Evolutionary conservation across 768 basidiomycete genomes (phyloP).

Genomic region (Chalciporus piperatus): DNA sequence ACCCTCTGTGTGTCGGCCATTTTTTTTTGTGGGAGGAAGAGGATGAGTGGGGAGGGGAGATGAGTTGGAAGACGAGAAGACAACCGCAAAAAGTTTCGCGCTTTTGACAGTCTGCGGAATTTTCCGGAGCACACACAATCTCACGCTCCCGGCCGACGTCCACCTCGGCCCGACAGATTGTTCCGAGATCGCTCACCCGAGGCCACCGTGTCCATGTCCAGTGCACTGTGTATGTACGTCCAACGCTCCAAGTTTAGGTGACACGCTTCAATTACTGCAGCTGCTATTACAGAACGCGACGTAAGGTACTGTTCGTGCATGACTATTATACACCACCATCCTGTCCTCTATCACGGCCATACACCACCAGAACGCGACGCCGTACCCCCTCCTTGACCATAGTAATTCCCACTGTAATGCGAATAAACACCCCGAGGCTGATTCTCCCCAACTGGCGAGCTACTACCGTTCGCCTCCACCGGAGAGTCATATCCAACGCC

Average conservation of each 20-base stretch:
- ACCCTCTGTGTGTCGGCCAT: constrained; percentile 83
- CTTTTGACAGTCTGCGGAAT: constrained; percentile 35
- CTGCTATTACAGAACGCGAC: neutral
- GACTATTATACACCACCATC: constrained; percentile 16
- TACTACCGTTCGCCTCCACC: constrained; percentile 1
- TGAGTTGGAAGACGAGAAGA: constrained; percentile 43
- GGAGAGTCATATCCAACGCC: constrained; percentile 24
- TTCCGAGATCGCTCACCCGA: no score
- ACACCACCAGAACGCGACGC: constrained; percentile 21
- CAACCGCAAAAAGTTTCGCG: constrained; percentile 47
- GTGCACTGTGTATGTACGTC: no score
- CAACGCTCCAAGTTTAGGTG: no score
- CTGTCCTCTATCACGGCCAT: constrained; percentile 26
- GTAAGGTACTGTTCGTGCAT: neutral
- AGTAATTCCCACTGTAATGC: constrained; percentile 26
- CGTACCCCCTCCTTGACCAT: constrained; percentile 21
- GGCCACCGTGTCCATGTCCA: no score
- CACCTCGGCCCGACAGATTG: constrained; percentile 6
- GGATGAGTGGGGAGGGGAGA: constrained; percentile 51
- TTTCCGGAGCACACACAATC: constrained; percentile 26
- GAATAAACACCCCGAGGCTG: constrained; percentile 22
- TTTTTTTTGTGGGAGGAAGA: constrained; percentile 44
- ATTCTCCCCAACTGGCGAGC: constrained; percentile 15
- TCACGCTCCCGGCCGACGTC: constrained; percentile 29
- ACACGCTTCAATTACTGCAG: constrained; percentile 7